phyloP scores from a whole-genome alignment of 2,329 filamentous ascomycete genomes.

The Botrytis porri region DNA sequence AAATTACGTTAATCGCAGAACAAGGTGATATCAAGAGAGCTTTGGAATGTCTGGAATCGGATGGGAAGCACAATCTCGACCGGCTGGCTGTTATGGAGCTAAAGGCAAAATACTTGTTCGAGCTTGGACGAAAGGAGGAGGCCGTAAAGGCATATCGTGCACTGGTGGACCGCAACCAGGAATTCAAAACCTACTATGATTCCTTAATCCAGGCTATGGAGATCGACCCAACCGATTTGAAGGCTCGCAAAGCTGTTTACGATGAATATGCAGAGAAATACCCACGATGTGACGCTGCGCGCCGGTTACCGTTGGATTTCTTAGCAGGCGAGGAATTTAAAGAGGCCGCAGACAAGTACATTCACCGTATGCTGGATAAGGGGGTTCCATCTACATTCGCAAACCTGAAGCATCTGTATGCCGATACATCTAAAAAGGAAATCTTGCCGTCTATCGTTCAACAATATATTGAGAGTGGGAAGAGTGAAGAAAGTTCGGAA shows the following conservation, averaged over 20 bases:
- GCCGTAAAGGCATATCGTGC: slow-evolving; percentile 77
- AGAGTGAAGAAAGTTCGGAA: slow-evolving; percentile 45
- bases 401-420: slow-evolving; percentile 92
- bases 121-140: slow-evolving; percentile 74
- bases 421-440: slow-evolving; percentile 72
- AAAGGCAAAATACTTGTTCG: slow-evolving; percentile 77
- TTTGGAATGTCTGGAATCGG: slow-evolving; percentile 77
- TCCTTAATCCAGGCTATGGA: slow-evolving; percentile 68
- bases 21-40: slow-evolving; percentile 79
- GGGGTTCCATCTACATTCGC: slow-evolving; percentile 95
- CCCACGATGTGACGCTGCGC: slow-evolving; percentile 79
- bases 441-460: slow-evolving; percentile 72
- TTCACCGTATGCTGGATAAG: slow-evolving; percentile 82
- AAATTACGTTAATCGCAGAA: slow-evolving; percentile 91
- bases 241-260: slow-evolving; percentile 71
- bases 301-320: slow-evolving; percentile 86
- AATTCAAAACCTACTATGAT: slow-evolving; percentile 83
- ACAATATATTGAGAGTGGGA: slow-evolving; percentile 66
- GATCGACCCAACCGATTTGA: slow-evolving; percentile 57
- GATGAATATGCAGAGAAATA: slow-evolving; percentile 77
- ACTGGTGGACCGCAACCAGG: slow-evolving; percentile 81
- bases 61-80: slow-evolving; percentile 77
- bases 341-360: slow-evolving; percentile 71
- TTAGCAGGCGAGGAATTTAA: slow-evolving; percentile 77
- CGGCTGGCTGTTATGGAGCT: slow-evolving; percentile 81